Base-by-base conservation (phyloP, 148 eudicot species). In the Oxyria digyna region DNA sequence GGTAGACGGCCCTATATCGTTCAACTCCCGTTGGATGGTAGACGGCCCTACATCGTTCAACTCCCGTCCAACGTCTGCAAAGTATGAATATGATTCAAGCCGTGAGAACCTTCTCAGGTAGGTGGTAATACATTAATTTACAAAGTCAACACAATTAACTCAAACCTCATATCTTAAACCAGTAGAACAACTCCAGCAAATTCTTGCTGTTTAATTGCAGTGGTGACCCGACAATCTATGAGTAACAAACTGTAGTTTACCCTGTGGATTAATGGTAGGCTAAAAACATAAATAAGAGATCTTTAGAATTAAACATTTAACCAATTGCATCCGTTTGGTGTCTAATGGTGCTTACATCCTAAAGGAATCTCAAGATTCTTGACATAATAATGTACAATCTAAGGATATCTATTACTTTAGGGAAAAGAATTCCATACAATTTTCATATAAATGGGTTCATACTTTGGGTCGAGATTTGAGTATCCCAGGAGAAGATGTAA, bases 401-500 rank as follows among this genome's bases (percentile, higher is more conserved):
- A 49, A 27, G 10, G 11, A 20, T 49, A 49, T 27, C 48, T 43
- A 7, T 17, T 49, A 49, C 26, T 49, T 27, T 49, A 9, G 11
- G 9, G 24, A 1, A 49, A 49, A 20, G 12, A 55, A 55, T 26
- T 26, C 62, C 62, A 24, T 55, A 26, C 24, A 64, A 64, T 20
- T 64, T 38, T 17, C 42, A 64, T 9, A 37, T 54, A 38, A 35
- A 37, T 45, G 46, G 12, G 8, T 24, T 66, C 76, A 91, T 59
- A 77, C 80, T 75, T 91, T 89, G 69, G 81, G 80, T 72, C 88
- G 88, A 11, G 90, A 77, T 80, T 91, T 91, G 17, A 87, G 78
- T 70, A 85, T 91, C 37, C 96, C 92, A 0, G 86, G 92, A 64
- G 93, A 87, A 48, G 92, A 85, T 21, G 81, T 77, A 52, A 81